Evolutionary conservation across 2,329 filamentous ascomycete genomes (phyloP).

Genomic region (Lasiodiplodia theobromae): DNA sequence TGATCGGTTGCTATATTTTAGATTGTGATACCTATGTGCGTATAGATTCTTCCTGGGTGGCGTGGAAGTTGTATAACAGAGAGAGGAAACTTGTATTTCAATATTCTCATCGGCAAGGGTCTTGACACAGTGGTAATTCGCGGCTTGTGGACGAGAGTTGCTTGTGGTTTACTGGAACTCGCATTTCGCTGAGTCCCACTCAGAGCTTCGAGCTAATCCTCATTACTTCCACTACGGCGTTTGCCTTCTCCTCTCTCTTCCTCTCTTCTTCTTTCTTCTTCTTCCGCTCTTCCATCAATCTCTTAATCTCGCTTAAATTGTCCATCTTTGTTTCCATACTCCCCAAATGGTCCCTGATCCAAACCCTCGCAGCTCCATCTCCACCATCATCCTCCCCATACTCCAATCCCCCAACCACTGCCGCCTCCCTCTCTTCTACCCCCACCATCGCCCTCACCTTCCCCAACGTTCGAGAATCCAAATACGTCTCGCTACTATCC

Average conservation of each 20-base stretch:
- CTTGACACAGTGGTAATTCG: neutral
- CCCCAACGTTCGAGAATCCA: neutral
- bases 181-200: neutral
- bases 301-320: neutral
- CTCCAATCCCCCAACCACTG: neutral
- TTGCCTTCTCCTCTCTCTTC: neutral
- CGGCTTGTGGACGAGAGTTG: neutral
- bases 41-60: slow-evolving; percentile 11
- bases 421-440: neutral
- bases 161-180: neutral
- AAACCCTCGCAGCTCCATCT: neutral
- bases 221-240: neutral
- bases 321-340: neutral
- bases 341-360: neutral
- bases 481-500: neutral
- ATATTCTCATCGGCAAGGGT: neutral
- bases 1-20: slow-evolving; percentile 1
- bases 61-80: neutral
- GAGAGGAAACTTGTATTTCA: neutral
- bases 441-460: neutral
- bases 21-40: slow-evolving; percentile 27
- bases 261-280: neutral
- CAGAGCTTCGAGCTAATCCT: neutral
- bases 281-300: slow-evolving; percentile 9
- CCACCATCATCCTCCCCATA: neutral